Evolutionary conservation across 768 basidiomycete genomes (phyloP), one percentile per base, ranked within the genome.

Genomic region (Tephrocybe rancida): DNA sequence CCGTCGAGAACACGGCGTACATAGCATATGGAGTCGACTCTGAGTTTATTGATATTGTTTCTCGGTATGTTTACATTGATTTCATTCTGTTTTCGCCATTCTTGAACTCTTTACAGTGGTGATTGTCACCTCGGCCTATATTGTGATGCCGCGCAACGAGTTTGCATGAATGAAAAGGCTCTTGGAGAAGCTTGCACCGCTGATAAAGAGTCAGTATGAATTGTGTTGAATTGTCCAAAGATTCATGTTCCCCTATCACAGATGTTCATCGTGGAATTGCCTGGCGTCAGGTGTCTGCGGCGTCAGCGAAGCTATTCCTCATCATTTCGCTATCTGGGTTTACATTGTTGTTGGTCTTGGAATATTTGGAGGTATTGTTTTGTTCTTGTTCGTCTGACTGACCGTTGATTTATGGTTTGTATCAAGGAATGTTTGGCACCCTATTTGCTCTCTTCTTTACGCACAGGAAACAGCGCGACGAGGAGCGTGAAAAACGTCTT

Each of bases 221-320:
- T 51, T 24, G 30, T 16, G 37, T n/a, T 6, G 19, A 13, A 19
- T 39, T 11, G 30, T n/a, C 22, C 18, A 22, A 9, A 19, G 27
- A 22, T 42, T 48, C 34, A 39, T 47, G 10, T 26, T 44, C 22
- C 37, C 34, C 46, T 43, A 25, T 47, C 26, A 13, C 32, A 92
- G 91, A 70, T 93, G 93, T 61, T 64, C 69, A 42, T 85, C 88
- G 0, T 88, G 83, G 77, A 92, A 94, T 68, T 95, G 93, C 66
- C 62, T 81, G 16, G 66, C 71, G 19, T 71, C 67, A 54, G 82
- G 83, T 3, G 70, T 76, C n/a, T 95, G 93, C 64, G 90, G 86
- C 24, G 60, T 64, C 42, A 70, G 78, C 39, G 79, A 86, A 4
- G 80, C 86, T 34, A 70, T 78, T 2, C 84, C 90, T 22, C 79